phyloP scores from a whole-genome alignment of 139 green algal genomes.

The Chlorella sorokiniana region DNA sequence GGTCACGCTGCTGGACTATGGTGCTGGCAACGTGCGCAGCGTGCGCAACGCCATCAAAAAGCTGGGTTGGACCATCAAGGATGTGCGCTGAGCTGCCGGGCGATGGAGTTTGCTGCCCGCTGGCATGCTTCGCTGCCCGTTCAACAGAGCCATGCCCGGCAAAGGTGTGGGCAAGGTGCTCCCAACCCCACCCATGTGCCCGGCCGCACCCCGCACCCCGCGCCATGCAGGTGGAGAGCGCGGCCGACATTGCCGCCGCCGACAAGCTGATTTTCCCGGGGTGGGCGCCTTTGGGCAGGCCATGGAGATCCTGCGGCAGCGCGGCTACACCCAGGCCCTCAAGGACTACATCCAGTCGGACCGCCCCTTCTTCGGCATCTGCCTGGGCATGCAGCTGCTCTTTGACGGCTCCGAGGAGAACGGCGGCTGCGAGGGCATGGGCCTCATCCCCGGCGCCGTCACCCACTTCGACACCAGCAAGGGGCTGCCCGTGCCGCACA shows the following conservation, averaged over 20 bases:
- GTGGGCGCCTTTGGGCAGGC: conserved; percentile 93
- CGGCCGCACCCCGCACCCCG: too few relatives aligned
- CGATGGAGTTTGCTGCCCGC: too few relatives aligned
- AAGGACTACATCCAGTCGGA: conserved; percentile 84
- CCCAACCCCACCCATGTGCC: too few relatives aligned
- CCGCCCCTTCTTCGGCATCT: conserved; percentile 96
- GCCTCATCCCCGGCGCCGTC: conserved; percentile 86
- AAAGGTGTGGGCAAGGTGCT: too few relatives aligned
- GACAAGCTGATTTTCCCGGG: conserved; percentile 94
- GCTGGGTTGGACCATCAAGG: conserved; percentile 89
- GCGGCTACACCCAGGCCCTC: conserved; percentile 75
- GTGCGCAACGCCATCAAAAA: conserved; percentile 94
- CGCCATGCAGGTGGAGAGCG: conserved; percentile 71
- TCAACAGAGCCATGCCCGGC: too few relatives aligned
- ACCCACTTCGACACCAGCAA: conserved; percentile 70
- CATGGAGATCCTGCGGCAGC: conserved; percentile 78
- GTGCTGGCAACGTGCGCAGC: conserved; percentile 96
- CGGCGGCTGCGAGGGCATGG: conserved; percentile 91
- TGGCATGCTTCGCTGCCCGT: too few relatives aligned
- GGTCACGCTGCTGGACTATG: conserved; percentile 97
- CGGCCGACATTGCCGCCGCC: conserved; percentile 72
- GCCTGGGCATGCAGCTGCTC: conserved; percentile 96
- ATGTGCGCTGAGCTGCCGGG: conserved; percentile 62
- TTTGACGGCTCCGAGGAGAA: conserved; percentile 97
- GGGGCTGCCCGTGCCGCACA: conserved; percentile 94